Evolutionary conservation across 768 basidiomycete species (phyloP).

Genomic region (Amylocystis lapponica): DNA sequence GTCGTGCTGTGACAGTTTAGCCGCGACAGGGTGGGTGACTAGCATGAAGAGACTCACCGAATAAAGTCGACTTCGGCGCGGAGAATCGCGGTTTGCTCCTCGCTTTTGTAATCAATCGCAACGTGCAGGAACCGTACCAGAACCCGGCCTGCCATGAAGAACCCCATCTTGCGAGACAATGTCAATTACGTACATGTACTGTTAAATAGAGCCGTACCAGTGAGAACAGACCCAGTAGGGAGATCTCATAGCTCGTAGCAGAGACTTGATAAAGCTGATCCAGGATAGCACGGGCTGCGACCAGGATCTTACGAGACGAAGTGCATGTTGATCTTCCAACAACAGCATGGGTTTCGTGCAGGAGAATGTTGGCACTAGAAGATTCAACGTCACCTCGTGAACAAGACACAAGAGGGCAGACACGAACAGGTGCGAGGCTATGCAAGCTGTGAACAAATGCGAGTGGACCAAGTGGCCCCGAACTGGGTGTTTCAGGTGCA

Average conservation of each 20-base stretch:
- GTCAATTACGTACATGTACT: background rate
- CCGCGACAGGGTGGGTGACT: background rate
- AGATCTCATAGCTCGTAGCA: conserved; percentile 69
- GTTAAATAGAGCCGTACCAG: conserved; percentile 37
- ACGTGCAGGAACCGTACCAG: conserved; percentile 62
- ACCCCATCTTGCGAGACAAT: conserved; percentile 26
- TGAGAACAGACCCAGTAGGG: conserved; percentile 64
- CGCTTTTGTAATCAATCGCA: conserved; percentile 49
- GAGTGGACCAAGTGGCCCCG: conserved; percentile 46
- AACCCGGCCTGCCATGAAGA: conserved; percentile 64
- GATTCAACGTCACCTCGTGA: conserved; percentile 24
- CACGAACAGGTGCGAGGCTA: conserved; percentile 15
- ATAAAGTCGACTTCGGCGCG: conserved; percentile 63
- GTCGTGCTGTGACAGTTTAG: conserved; percentile 2
- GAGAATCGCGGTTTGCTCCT: conserved; percentile 53
- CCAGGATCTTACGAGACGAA: conserved; percentile 64
- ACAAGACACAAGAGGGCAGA: background rate
- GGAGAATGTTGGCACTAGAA: conserved; percentile 55
- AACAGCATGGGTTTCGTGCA: conserved; percentile 75
- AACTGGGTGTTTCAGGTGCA: conserved; percentile 51
- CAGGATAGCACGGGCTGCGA: conserved; percentile 58
- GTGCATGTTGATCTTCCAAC: conserved; percentile 52
- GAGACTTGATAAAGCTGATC: conserved; percentile 61
- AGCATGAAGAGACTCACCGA: conserved; percentile 36
- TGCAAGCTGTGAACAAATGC: conserved; percentile 42